Conservation (phyloP, 805 yeast species). For the Hanseniaspora clermontiae region DNA sequence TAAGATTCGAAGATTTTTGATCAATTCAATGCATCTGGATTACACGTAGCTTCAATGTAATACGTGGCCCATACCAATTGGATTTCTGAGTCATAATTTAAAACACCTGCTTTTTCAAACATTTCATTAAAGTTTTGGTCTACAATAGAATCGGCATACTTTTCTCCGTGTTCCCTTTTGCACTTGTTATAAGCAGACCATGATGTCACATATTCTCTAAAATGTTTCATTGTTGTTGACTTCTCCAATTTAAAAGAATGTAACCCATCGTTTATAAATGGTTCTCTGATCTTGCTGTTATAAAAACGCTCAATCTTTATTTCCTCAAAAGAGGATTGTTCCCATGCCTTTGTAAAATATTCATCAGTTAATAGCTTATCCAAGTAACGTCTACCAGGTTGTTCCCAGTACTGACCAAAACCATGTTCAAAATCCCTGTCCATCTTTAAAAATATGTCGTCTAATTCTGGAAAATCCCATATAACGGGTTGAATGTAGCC, state of each 20-base stretch:
- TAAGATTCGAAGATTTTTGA: too few species aligned
- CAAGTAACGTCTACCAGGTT: constrained; percentile 58
- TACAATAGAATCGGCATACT: constrained; percentile 21
- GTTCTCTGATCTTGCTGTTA: not conserved
- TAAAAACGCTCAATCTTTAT: constrained; percentile 31
- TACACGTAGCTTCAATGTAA: not conserved
- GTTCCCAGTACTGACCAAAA: constrained; percentile 71
- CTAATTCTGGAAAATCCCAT: constrained; percentile 40
- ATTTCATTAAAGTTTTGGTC: not conserved
- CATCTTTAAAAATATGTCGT: constrained; percentile 40
- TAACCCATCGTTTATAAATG: not conserved
- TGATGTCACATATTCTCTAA: constrained; percentile 45
- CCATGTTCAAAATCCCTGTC: constrained; percentile 28
- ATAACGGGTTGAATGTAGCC: constrained; percentile 65
- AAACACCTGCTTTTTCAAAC: not conserved
- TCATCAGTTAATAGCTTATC: constrained; percentile 29
- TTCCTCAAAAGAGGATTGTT: constrained; percentile 19
- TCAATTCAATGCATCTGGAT: not conserved
- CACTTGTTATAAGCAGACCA: constrained; percentile 59
- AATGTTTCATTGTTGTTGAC: constrained; percentile 35
- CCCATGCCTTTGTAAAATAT: not conserved
- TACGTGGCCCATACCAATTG: constrained; percentile 2
- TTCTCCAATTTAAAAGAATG: constrained; percentile 17
- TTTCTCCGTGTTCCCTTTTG: constrained; percentile 27
- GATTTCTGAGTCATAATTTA: not conserved